phyloP scores from a whole-genome alignment of 768 basidiomycete genomes.

The Holtermanniella nyarrowii region DNA sequence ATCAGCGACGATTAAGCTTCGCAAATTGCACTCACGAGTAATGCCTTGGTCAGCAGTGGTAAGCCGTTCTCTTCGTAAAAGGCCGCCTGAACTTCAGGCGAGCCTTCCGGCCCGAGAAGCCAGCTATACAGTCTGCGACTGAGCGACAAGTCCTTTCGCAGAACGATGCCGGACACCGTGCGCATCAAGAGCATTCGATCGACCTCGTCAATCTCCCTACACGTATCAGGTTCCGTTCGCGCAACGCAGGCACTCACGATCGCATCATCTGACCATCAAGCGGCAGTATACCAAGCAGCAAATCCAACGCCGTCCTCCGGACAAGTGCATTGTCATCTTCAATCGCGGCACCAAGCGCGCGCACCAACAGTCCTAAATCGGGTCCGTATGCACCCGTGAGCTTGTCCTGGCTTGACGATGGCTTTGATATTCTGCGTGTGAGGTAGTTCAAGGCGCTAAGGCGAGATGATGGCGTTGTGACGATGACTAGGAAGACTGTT shows the following conservation, averaged over 20 bases:
- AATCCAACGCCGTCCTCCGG: constrained; percentile 71
- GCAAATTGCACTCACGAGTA: constrained; percentile 48
- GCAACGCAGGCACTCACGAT: constrained; percentile 4
- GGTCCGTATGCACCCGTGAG: constrained; percentile 64
- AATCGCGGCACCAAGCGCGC: constrained; percentile 81
- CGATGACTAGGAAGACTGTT: constrained; percentile 86
- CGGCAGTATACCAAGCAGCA: constrained; percentile 45
- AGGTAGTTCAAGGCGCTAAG: constrained; percentile 82
- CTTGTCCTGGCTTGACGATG: constrained; percentile 42
- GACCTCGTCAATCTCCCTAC: constrained; percentile 48
- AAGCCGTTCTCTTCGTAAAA: constrained; percentile 63
- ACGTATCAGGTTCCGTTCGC: not conserved
- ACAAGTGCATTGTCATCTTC: constrained; percentile 90
- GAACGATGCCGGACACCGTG: constrained; percentile 74
- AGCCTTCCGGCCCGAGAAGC: constrained; percentile 76
- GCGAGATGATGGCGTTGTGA: constrained; percentile 75
- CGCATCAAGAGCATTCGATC: constrained; percentile 78
- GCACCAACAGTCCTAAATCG: constrained; percentile 86
- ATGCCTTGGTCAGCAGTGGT: constrained; percentile 57
- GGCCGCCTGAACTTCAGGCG: constrained; percentile 58
- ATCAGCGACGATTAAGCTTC: not conserved
- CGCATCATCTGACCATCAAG: constrained; percentile 12
- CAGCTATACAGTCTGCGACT: constrained; percentile 88
- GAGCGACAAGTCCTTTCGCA: constrained; percentile 82
- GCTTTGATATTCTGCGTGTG: constrained; percentile 58